Evolutionary conservation across 2,329 filamentous ascomycete genomes (phyloP), one percentile per base, ranked within the genome.

Genomic region (Pseudocercospora eumusae): DNA sequence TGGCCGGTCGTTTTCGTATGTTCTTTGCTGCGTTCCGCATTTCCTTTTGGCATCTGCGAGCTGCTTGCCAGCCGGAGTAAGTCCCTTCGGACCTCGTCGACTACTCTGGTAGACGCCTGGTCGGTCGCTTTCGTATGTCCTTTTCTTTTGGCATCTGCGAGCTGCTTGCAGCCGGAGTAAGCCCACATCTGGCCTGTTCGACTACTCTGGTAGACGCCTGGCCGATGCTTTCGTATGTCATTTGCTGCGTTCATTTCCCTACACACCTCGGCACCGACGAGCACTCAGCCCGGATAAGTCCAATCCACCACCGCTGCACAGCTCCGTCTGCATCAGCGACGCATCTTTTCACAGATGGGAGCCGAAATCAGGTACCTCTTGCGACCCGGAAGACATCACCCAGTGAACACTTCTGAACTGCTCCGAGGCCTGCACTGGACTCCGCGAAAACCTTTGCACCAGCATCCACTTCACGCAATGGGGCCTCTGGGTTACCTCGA

Each of bases 1-100:
- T 18, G 31, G 31, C 20, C 4, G 54, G 18, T 56, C 13, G 54
- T 18, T 56, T 44, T 56, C 36, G 31, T 56, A 42, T 27, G 18
- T 45, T 13, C 31, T 44, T 45, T 25, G 21, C 31, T 52, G 47
- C 47, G 3, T 28, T 25, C 27, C 23, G 40, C 40, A 8, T 31
- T 50, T 49, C 27, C 31, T 15, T 20, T 31, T 52, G 57, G 57
- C 57, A 59, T 53, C 57, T 28, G 57, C n/a, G 57, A 54, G 57
- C 57, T 56, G 27, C 28, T 52, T 23, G 25, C 31, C 31, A 36
- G 57, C 57, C 57, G 36, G 57, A 23, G 36, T 62, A 47, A 62
- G 60, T 58, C 55, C 60, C 42, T 40, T 56, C 33, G 5, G 33
- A 7, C 21, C 21, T 44, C 7, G 40, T 13, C 11, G 54, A 42